These are phyloP conservation scores for Arthroderma sp. DNA, from an alignment of 2,329 filamentous ascomycete species.

Conservation along the genomic window DNA sequence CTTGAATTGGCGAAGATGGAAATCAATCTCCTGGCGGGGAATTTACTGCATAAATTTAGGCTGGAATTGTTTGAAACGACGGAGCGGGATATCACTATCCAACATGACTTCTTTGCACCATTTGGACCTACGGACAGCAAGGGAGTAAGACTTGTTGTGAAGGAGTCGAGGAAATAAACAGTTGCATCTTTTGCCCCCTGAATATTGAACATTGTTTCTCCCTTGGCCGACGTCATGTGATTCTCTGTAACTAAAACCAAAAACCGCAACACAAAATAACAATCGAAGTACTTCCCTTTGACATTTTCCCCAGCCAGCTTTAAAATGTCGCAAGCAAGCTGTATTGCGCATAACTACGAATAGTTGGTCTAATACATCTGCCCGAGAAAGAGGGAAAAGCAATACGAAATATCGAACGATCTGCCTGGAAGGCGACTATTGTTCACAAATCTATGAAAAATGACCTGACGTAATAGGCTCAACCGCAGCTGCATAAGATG, in stretches of 20 bases:
- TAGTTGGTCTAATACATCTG: neutral
- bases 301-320: neutral
- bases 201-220: neutral
- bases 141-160: constrained; percentile 17
- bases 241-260: neutral
- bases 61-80: constrained; percentile 20
- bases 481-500: neutral
- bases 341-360: neutral
- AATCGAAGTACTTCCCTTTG: neutral
- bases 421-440: neutral
- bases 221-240: neutral
- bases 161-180: neutral
- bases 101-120: constrained; percentile 19
- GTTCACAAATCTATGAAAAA: neutral
- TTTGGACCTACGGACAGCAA: constrained; percentile 16
- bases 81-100: constrained; percentile 15
- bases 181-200: neutral
- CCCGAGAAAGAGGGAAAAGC: neutral
- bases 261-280: neutral
- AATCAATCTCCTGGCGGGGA: neutral
- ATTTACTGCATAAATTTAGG: constrained; percentile 16
- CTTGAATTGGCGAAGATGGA: neutral
- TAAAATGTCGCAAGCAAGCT: neutral
- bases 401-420: neutral
- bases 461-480: neutral